Percentiles rank a stretch among this genome's conserved stretches.
Conservation (phyloP, 352 stramenopile species). For the Phytophthora podocarpi region DNA sequence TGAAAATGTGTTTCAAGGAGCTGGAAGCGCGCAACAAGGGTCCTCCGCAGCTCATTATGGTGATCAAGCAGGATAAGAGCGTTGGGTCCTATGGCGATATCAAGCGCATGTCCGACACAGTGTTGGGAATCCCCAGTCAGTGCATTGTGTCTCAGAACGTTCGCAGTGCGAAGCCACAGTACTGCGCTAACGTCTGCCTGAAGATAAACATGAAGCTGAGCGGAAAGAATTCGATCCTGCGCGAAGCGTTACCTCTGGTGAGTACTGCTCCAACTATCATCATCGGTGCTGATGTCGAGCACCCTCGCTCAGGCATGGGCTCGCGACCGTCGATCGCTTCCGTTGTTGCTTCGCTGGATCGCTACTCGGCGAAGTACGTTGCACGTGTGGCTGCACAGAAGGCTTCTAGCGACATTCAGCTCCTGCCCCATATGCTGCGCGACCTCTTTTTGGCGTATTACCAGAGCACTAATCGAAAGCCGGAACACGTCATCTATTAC, state of each 20-base stretch:
- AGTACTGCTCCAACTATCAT: conserved; percentile 66
- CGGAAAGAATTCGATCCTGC: conserved; percentile 65
- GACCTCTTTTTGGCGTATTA: conserved; percentile 85
- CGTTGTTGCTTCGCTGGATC: conserved; percentile 81
- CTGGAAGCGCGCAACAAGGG: conserved; percentile 39
- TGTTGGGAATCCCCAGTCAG: conserved; percentile 72
- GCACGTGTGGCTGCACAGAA: conserved; percentile 64
- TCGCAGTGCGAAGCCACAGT: conserved; percentile 47
- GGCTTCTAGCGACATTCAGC: conserved; percentile 54
- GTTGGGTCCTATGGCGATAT: conserved; percentile 65
- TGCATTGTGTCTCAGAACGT: conserved; percentile 68
- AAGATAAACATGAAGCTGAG: conserved; percentile 85
- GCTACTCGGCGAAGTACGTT: conserved; percentile 62
- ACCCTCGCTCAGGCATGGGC: conserved; percentile 62
- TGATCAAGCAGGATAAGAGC: conserved; percentile 57
- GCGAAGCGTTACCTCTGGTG: conserved; percentile 53
- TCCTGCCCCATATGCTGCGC: conserved; percentile 62
- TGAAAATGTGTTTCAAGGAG: conserved; percentile 60
- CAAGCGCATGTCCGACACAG: conserved; percentile 73
- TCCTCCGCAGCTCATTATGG: conserved; percentile 61
- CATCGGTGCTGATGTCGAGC: conserved; percentile 79
- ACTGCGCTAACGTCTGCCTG: conserved; percentile 68
- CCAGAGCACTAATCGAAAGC: conserved; percentile 69
- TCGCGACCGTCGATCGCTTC: conserved; percentile 75
- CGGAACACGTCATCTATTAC: conserved; percentile 85